These are phyloP conservation scores for Clarireedia homoeocarpa DNA, from an alignment of 2,329 filamentous ascomycete genomes.

Conservation along the genomic window DNA sequence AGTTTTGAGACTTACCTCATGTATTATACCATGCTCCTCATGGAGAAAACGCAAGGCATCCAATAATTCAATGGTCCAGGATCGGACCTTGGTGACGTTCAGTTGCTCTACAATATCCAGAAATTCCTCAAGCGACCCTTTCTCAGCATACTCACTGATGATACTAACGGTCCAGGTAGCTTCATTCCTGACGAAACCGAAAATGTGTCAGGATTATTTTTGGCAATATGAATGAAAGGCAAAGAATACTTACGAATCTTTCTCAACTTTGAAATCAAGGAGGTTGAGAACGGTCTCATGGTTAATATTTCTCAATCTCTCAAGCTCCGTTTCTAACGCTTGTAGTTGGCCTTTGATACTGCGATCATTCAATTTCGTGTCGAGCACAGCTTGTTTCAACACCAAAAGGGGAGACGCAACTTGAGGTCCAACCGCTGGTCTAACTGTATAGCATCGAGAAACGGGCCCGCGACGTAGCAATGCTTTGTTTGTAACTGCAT, in stretches of 20 bases:
- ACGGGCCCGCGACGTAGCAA: constrained; percentile 57
- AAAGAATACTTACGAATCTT: constrained; percentile 35
- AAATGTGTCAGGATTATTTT: constrained; percentile 16
- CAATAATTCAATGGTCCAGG: constrained; percentile 87
- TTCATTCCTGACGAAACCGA: constrained; percentile 9
- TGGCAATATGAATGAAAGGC: no score
- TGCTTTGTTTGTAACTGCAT: constrained; percentile 61
- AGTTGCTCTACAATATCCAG: constrained; percentile 72
- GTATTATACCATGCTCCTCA: constrained; percentile 65
- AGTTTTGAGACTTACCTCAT: constrained; percentile 41
- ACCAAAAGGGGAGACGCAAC: constrained; percentile 54
- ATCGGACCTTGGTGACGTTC: constrained; percentile 66
- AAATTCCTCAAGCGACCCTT: constrained; percentile 74
- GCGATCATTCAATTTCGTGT: constrained; percentile 47
- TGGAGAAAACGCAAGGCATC: constrained; percentile 86
- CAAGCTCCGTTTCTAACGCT: constrained; percentile 67
- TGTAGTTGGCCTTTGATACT: constrained; percentile 67
- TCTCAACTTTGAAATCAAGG: constrained; percentile 73
- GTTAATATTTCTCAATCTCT: constrained; percentile 63
- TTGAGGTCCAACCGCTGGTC: constrained; percentile 50
- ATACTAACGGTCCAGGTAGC: constrained; percentile 64
- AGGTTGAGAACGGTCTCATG: constrained; percentile 74
- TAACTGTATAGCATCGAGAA: constrained; percentile 64
- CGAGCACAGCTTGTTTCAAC: constrained; percentile 62
- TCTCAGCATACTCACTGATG: constrained; percentile 69